Base-by-base conservation (phyloP, 140 eudicot species). In the Cichorium intybus region DNA sequence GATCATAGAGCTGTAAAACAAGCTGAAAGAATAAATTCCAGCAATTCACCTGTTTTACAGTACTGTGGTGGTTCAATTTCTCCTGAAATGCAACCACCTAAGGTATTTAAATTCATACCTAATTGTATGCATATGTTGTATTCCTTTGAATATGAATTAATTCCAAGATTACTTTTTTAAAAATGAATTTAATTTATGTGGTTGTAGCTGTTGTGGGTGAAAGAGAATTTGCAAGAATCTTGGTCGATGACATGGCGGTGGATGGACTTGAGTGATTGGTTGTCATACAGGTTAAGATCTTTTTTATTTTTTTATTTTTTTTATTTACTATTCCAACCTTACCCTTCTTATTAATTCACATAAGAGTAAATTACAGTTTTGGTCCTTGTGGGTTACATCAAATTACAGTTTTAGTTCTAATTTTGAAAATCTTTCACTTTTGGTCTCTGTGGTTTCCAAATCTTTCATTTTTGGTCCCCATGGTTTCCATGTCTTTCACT, bases 201-300 rank as follows among this genome's bases (percentile, higher is more conserved):
- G 29, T 60, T 76, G 71, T 75, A 93, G 99, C 95, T 93, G 69
- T 71, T 93, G 69, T 93, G 99, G 99, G 99, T 93, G 70, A 93
- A 93, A 69, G 99, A 89, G 73, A 93, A 93, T 80, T 68, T 93
- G 62, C 85, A 78, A 85, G 99, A 93, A 67, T 89, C 99, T 16
- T 93, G 99, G 99, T 83, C 99, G 24, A 83, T 93, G 97, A 77
- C 84, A 56, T 93, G 84, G 75, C 82, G 99, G 77, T 93, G 99
- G 99, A 93, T 89, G 99, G 99, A 93, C 77, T 79, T 93, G 70
- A 88, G 99, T 75, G 99, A 93, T 75, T 93, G 99, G 97, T 74
- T 93, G 60, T 88, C 99, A 74, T 93, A 75, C 78, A 93, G 85
- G 99, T 93, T 73, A 47, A 27, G 18, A 26, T 75, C 51, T 24